Base-by-base conservation (phyloP, 2,329 filamentous ascomycete genomes). In the Alternaria metachromatica region DNA sequence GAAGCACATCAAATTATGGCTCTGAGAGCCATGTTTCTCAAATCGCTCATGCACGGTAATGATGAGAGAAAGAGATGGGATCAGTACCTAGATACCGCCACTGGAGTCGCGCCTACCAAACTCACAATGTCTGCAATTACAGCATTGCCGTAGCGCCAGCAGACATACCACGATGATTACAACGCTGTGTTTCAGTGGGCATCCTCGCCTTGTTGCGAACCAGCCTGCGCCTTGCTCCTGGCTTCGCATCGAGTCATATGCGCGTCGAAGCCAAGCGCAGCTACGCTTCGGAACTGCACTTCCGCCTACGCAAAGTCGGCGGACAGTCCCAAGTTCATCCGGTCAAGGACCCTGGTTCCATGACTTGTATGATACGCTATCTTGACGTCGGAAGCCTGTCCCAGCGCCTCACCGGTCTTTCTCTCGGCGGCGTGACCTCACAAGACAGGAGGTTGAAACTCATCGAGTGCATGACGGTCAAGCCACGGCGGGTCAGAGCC, bases 401-500 rank as follows among this genome's bases (percentile, higher is more conserved):
- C 54, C 64, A 60, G 55, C 30, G 56, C 44, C 51, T 56, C 45
- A 56, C 55, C 55, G 55, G 59, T 57, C 41, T 51, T 63, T 44
- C 28, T 55, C 51, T 49, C 50, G 28, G 57, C 51, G 59, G 56
- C 30, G 62, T 55, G 28, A 49, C 58, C 58, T 66, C 60, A 67
- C 58, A 45, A 55, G 58, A 55, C 41, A 64, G 58, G 60, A 65
- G 64, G 48, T 67, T 66, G 62, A 62, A 64, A 68, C 66, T 64
- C 59, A 62, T 33, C 26, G 26, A 43, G 63, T 67, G 63, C 62
- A 62, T 55, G 54, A 65, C 33, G 59, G 33, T 57, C 51, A 61
- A 55, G 58, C 64, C 62, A 66, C 60, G 60, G 62, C 63, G 54
- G 66, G 64, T 56, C 63, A 58, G 64, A 62, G 59, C 26, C 45